Evolutionary conservation across 768 basidiomycete genomes (phyloP), one percentile per base, ranked within the genome.

Genomic region (Lactifluus pinguis): DNA sequence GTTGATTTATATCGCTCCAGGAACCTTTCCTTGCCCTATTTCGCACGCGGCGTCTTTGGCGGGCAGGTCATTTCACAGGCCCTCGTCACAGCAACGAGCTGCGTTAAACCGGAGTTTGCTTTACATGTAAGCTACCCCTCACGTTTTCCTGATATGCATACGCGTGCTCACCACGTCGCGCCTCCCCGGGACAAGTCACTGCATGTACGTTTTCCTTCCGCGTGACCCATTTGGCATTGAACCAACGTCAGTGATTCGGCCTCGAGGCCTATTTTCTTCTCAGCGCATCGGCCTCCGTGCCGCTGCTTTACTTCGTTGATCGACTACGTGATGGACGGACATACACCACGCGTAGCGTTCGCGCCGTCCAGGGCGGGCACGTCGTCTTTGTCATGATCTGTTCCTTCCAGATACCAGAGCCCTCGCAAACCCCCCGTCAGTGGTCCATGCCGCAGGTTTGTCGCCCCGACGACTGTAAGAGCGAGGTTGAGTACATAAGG

Each of bases 11-110:
- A 85, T 68, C 84, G 89, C 17, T 92, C 89, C 2, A 89, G 85
- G 67, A 83, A 81, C 0, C 75, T 92, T 1, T 85, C 79, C 76
- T 50, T 82, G n/a, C 89, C 87, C 0, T 64, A 71, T 8, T 73
- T 76, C 17, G 79, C 80, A 15, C 77, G 91, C 51, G 89, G 90
- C 15, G 89, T 90, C 14, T 93, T 89, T 67, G 91, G 92, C 62
- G 91, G 91, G 4, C 89, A 92, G 72, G 91, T 93, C 59, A 91
- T 94, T 65, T 90, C 87, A 41, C 91, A 93, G 68, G 92, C 90
- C 5, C 74, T 93, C 32, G 86, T 90, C 13, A 81, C 88, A 2
- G 91, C 91, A 1, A 90, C 88, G 14, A 85, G 84, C 61, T 83
- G 84, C 55, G 87, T 93, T 0, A 75, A 83, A 48, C 76, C 83